Conservation (phyloP, 2,329 filamentous ascomycete species). For the Ophiocordyceps unilateralis region DNA sequence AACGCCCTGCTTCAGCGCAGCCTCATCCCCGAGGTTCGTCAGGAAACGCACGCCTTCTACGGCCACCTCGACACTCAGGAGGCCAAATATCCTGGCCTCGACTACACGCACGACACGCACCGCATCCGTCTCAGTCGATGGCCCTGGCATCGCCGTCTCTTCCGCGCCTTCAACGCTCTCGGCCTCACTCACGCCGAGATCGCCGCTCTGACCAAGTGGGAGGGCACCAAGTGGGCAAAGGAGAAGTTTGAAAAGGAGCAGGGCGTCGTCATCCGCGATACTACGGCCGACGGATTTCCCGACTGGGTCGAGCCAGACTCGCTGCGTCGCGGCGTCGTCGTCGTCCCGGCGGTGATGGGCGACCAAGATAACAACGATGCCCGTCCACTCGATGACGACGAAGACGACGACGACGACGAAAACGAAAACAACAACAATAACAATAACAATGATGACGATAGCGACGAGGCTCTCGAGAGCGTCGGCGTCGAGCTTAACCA, state of each 20-base stretch:
- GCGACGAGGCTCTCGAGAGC: constrained; percentile 32
- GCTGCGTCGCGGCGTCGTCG: background rate
- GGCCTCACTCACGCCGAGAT: constrained; percentile 55
- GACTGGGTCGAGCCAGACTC: constrained; percentile 27
- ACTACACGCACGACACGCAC: constrained; percentile 58
- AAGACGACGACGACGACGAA: constrained; percentile 10
- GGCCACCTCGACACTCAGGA: constrained; percentile 64
- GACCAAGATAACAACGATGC: too few relatives aligned
- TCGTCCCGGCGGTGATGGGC: too few relatives aligned
- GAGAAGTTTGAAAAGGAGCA: constrained; percentile 65
- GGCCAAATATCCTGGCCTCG: constrained; percentile 65
- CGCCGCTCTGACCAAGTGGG: constrained; percentile 58
- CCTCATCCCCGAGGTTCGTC: constrained; percentile 61
- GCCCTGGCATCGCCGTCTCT: constrained; percentile 59
- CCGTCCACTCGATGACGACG: too few relatives aligned
- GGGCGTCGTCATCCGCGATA: constrained; percentile 51
- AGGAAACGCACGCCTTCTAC: constrained; percentile 64
- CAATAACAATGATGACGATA: constrained; percentile 25
- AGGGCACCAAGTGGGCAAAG: constrained; percentile 69
- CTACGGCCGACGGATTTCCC: constrained; percentile 49
- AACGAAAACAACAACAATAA: constrained; percentile 17
- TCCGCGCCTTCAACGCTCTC: constrained; percentile 56
- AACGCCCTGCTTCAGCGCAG: constrained; percentile 50
- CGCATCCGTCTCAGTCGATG: constrained; percentile 63
- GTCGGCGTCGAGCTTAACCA: constrained; percentile 46